Percentiles rank a stretch among this genome's conserved stretches.
phyloP scores from a whole-genome alignment of 495 filamentous ascomycete genomes.

The Tricharina praecox region DNA sequence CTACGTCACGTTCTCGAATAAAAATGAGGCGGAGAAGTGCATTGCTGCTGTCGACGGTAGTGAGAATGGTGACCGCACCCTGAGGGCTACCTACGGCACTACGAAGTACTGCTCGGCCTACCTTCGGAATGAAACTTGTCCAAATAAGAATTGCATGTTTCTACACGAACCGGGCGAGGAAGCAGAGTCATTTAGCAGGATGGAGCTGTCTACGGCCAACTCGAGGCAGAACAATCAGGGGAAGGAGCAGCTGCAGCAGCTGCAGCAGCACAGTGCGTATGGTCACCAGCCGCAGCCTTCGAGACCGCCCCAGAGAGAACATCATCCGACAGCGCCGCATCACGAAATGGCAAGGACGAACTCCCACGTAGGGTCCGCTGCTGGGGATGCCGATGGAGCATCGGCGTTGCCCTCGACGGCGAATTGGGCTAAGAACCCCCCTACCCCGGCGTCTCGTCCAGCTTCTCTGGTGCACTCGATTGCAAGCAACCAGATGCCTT shows the following conservation, averaged over 20 bases:
- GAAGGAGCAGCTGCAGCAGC: conserved; percentile 31
- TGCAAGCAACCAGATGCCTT: conserved; percentile 10
- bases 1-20: conserved; percentile 86
- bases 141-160: conserved; percentile 92
- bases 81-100: conserved; percentile 88
- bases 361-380: conserved; percentile 23
- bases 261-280: neutral
- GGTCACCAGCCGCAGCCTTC: conserved; percentile 14
- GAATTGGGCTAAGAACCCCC: conserved; percentile 75
- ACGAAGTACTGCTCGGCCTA: conserved; percentile 99
- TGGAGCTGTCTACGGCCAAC: conserved; percentile 93
- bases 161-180: conserved; percentile 93
- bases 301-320: conserved; percentile 45
- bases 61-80: conserved; percentile 66
- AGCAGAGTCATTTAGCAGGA: conserved; percentile 86
- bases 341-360: conserved; percentile 54
- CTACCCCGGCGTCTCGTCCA: conserved; percentile 31
- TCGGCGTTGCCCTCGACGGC: conserved; percentile 82
- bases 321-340: conserved; percentile 32
- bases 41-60: conserved; percentile 86
- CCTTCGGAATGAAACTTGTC: conserved; percentile 78
- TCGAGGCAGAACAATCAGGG: conserved; percentile 44
- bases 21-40: conserved; percentile 71
- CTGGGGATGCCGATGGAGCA: conserved; percentile 38
- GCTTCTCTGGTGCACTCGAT: conserved; percentile 17